Conservation (phyloP, 495 filamentous ascomycete genomes). For the Penicillium paradoxum region DNA sequence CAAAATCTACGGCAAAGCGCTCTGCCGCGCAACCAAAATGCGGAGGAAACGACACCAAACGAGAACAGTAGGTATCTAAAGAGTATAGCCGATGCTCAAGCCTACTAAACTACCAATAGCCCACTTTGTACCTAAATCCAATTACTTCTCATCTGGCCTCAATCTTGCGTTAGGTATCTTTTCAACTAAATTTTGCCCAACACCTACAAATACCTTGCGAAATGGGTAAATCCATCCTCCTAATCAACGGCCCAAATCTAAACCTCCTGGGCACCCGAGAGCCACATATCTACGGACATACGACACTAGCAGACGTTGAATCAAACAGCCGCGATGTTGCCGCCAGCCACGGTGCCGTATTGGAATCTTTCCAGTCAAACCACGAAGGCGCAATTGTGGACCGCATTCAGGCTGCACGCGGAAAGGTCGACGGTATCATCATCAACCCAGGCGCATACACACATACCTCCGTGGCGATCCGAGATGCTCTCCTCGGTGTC, state of each 20-base stretch:
- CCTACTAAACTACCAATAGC: not conserved
- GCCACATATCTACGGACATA: conserved; percentile 62
- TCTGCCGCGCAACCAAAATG: not conserved
- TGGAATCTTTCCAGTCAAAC: conserved; percentile 59
- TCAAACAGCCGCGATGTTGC: conserved; percentile 39
- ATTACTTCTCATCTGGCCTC: no score
- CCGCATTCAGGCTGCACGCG: conserved; percentile 52
- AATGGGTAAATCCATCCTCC: conserved; percentile 56
- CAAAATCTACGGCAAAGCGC: not conserved
- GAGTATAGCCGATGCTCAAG: not conserved
- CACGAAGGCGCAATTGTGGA: conserved; percentile 62
- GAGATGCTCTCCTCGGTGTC: conserved; percentile 62
- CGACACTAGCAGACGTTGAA: conserved; percentile 57
- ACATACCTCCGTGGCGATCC: conserved; percentile 62
- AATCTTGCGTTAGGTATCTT: no score
- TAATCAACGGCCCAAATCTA: conserved; percentile 76
- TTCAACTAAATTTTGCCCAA: no score
- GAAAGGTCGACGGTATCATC: conserved; percentile 54
- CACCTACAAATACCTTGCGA: conserved; percentile 6
- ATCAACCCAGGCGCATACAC: conserved; percentile 68
- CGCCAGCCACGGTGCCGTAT: conserved; percentile 30
- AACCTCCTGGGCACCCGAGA: conserved; percentile 72
- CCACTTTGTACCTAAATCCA: not conserved
- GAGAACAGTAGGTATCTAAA: not conserved
- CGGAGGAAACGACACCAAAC: not conserved